A percentile compares a stretch with the other conserved stretches of the same genome.
Conservation (phyloP, 208 protist species). For the Zelonia costaricensis region DNA sequence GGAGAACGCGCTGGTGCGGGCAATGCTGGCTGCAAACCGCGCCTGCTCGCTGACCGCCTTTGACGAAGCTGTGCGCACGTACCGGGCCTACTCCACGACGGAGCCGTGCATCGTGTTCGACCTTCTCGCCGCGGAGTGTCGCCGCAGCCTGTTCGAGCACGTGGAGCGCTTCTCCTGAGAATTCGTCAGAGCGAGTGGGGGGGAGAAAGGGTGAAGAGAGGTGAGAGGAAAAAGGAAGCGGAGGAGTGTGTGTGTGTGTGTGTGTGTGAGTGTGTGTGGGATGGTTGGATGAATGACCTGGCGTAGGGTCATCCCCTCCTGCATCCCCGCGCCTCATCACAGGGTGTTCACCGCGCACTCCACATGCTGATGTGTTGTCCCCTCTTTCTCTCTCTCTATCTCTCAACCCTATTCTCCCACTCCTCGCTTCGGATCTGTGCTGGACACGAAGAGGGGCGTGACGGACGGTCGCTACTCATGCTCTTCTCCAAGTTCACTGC, state of each 20-base stretch:
- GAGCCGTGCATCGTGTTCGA: slow-evolving; percentile 51
- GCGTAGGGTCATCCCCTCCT: background rate
- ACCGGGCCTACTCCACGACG: slow-evolving; percentile 57
- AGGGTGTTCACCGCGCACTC: background rate
- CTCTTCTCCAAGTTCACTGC: too few species aligned
- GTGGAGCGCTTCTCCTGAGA: slow-evolving; percentile 64
- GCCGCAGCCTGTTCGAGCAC: slow-evolving; percentile 70
- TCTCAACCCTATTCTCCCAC: background rate
- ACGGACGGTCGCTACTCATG: background rate
- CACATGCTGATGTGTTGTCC: background rate
- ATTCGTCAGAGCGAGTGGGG: too few species aligned
- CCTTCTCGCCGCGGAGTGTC: slow-evolving; percentile 50
- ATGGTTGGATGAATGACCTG: background rate
- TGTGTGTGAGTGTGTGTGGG: slow-evolving; percentile 1
- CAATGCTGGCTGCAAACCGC: slow-evolving; percentile 52
- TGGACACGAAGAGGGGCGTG: too few species aligned
- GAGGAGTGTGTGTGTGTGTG: slow-evolving; percentile 4
- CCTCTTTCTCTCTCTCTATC: slow-evolving; percentile 7
- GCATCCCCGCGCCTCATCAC: background rate
- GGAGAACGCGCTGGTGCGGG: slow-evolving; percentile 60
- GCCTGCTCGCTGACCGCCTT: slow-evolving; percentile 61
- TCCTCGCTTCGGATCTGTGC: background rate
- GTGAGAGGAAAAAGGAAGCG: too few species aligned
- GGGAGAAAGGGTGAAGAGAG: too few species aligned
- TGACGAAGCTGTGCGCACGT: slow-evolving; percentile 63